Conservation (phyloP, 345 rosid species). For the Aegle marmelos region DNA sequence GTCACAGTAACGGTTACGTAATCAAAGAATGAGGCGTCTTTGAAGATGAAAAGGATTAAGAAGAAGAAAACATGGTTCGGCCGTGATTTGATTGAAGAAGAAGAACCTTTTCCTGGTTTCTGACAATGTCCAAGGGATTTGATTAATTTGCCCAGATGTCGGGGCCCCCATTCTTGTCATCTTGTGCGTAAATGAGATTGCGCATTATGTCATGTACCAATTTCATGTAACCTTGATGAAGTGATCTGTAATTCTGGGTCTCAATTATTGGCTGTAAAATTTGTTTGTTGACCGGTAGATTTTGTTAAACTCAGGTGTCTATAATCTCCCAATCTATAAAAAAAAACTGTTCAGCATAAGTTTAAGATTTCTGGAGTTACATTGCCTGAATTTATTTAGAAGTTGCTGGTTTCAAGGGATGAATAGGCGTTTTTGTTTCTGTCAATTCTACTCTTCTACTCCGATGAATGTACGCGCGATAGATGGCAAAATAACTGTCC, state of each 20-base stretch:
- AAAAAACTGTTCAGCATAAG: slow-evolving; percentile 3
- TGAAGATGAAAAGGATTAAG: slow-evolving; percentile 62
- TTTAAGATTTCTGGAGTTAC: background rate
- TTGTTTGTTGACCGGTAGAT: slow-evolving; percentile 11
- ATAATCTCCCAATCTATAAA: background rate
- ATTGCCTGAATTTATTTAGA: too few relatives aligned
- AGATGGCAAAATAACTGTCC: background rate
- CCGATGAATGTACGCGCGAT: background rate
- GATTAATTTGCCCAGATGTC: slow-evolving; percentile 34
- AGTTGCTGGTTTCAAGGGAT: background rate
- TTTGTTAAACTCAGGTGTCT: background rate
- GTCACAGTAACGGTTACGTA: slow-evolving; percentile 56
- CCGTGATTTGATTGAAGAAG: too few relatives aligned
- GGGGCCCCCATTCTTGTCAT: background rate
- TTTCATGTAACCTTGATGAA: slow-evolving; percentile 12
- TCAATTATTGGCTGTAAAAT: background rate
- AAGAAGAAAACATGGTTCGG: slow-evolving; percentile 43
- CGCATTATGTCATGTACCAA: background rate
- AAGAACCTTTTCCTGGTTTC: slow-evolving; percentile 55
- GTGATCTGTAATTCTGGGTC: background rate
- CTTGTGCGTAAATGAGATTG: slow-evolving; percentile 22
- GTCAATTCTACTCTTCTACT: background rate
- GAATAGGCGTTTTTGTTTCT: too few relatives aligned
- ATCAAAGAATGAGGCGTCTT: slow-evolving; percentile 32
- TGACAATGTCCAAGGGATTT: slow-evolving; percentile 80